A percentile compares a stretch with the other conserved stretches of the same genome.
Conservation (phyloP, 495 filamentous ascomycete species). For the Cercophora scortea region DNA sequence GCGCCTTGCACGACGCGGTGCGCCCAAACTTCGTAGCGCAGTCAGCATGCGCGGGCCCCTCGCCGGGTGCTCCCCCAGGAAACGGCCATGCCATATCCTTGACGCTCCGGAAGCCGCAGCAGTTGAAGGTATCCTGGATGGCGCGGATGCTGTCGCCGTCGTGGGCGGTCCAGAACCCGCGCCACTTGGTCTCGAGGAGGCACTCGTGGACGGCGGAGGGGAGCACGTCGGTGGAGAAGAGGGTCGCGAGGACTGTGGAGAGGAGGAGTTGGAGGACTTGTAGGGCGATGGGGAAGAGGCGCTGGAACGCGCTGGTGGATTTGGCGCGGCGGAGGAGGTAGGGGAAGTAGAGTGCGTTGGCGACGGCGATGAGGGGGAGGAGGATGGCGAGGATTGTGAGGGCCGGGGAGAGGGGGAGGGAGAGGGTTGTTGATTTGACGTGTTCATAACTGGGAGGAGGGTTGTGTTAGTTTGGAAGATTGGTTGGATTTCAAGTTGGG, state of each 20-base stretch:
- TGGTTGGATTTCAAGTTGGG: background rate
- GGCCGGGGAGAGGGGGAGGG: constrained; percentile 41
- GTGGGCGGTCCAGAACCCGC: constrained; percentile 36
- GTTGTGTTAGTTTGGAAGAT: background rate
- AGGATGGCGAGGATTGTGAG: constrained; percentile 42
- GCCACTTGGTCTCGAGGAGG: constrained; percentile 46
- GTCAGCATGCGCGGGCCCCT: background rate
- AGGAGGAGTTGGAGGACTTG: constrained; percentile 39
- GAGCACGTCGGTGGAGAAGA: constrained; percentile 41
- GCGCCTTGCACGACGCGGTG: constrained; percentile 1
- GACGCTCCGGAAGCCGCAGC: constrained; percentile 53
- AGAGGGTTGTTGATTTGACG: constrained; percentile 36
- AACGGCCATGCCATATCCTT: constrained; percentile 56
- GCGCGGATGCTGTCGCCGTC: constrained; percentile 42
- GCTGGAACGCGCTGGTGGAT: constrained; percentile 6
- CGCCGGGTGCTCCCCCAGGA: background rate
- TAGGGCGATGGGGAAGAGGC: constrained; percentile 25
- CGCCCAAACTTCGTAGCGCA: constrained; percentile 7
- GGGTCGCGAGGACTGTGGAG: constrained; percentile 46
- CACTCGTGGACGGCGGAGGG: background rate
- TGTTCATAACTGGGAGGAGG: constrained; percentile 36
- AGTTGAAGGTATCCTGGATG: constrained; percentile 58
- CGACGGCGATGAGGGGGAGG: constrained; percentile 42
- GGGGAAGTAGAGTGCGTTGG: constrained; percentile 21
- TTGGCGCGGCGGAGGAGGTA: constrained; percentile 10